Evolutionary conservation across 305 asterid genomes (phyloP).

Genomic region (Fraxinus latifolia): DNA sequence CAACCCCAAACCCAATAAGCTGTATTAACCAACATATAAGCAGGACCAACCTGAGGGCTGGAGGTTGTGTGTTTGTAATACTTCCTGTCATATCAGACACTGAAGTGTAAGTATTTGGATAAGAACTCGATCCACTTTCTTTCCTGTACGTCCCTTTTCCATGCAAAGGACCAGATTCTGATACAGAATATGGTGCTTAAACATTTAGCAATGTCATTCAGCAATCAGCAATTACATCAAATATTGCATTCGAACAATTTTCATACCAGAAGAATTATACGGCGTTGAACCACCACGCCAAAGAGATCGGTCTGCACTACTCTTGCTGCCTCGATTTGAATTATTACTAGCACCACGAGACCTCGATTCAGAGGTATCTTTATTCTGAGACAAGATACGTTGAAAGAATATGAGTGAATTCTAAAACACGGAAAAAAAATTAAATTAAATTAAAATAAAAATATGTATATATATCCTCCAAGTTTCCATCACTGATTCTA

Average conservation of each 20-base stretch:
- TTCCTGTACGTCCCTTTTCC: constrained; percentile 59
- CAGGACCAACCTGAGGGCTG: constrained; percentile 50
- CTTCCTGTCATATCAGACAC: constrained; percentile 43
- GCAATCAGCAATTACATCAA: not conserved
- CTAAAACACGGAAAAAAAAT: too few relatives aligned
- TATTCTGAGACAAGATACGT: constrained; percentile 41
- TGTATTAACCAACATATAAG: not conserved
- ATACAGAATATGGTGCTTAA: constrained; percentile 19
- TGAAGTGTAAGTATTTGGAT: constrained; percentile 43
- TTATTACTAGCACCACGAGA: constrained; percentile 55
- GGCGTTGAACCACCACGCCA: constrained; percentile 54
- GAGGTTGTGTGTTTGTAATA: constrained; percentile 47
- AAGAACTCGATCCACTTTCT: constrained; percentile 57
- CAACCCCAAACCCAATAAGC: constrained; percentile 2
- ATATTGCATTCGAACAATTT: constrained; percentile 4
- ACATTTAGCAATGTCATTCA: not conserved
- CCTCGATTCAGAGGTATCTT: constrained; percentile 62
- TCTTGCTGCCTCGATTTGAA: constrained; percentile 57
- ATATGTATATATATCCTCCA: not conserved
- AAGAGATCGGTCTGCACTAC: constrained; percentile 51
- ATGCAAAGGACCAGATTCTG: constrained; percentile 52
- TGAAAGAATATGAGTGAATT: not conserved
- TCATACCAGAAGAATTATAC: constrained; percentile 51
- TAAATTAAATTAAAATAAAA: too few relatives aligned
- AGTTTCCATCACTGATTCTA: not conserved